Evolutionary conservation across 345 rosid species (phyloP), one percentile per base, ranked within the genome.

Genomic region (Eutrema japonicum): DNA sequence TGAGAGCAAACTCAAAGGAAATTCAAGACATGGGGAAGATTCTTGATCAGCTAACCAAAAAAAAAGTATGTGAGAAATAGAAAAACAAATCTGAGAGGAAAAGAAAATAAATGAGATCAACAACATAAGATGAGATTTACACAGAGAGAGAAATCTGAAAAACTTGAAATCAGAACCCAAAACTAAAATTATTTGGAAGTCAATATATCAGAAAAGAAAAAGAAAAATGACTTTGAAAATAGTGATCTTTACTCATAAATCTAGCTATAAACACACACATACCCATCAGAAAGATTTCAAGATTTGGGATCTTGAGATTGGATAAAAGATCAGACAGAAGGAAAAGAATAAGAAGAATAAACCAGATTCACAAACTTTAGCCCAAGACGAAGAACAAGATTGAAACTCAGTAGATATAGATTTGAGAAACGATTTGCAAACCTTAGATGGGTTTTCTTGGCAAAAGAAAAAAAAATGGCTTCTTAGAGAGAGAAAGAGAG

Each of bases 401-500:
- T 2, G 33, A 66, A 27, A 74, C 18, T 49, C 0, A 41, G 45
- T 13, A 9, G 0, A 52, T 27, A 48, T 73, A 5, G 42, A 37
- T 36, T 26, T 74, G 35, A 61, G 6, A 66, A 41, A 33, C 9
- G 50, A 67, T 48, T 36, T 2, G 63, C 66, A 69, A 3, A 76
- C 71, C 75, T 76, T 70, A 46, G 65, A 47, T 61, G 52, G 38
- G 40, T 9, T 68, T 46, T 68, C 68, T 56, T 71, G 80, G 50
- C 64, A 16, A 52, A 55, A 54, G 53, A 64, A 70, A 26, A 60
- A 59, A 68, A 42, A 71, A 64, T 49, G 73, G 77, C 30, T 76
- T 70, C 79, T 72, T 66, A 75, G 72, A 56, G 77, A 83, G 78
- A 72, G 73, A 73, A 40, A 66, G 72, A 40, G n/a, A 60, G 64